Base-by-base conservation (phyloP, 495 filamentous ascomycete species). In the Talaromyces proteolyticus region DNA sequence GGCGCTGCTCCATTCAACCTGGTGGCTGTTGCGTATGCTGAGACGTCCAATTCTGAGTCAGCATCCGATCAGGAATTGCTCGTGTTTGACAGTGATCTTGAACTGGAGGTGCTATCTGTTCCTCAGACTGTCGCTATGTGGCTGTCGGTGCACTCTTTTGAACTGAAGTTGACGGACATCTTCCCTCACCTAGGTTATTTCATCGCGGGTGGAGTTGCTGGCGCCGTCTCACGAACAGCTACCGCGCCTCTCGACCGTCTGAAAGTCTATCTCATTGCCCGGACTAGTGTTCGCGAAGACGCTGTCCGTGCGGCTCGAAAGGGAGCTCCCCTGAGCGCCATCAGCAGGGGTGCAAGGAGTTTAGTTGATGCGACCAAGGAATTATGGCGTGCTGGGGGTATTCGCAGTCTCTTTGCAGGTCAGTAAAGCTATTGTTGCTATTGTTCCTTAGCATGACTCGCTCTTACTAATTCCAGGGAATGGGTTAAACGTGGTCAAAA, bases 221-320 rank as follows among this genome's bases (percentile, higher is more conserved):
- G 93, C 51, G 90, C 85, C 59, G 84, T 95, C 48, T 96, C 91
- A 51, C 81, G 93, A 53, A 96, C 93, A 64, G 82, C 88, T 49
- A 98, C 93, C 38, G 93, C 93, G 17, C 93, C 93, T 44, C 82
- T 98, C 66, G 93, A 98, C 69, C 90, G 93, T 57, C 79, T 98
- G 45, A 96, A 96, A 65, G 92, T 98, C 50, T 97, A 94, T 65
- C 82, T 98, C 39, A 95, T 98, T 59, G 92, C 94, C 18, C 91
- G 95, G 68, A 91, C 88, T 36, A 80, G 80, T 34, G 68, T 76
- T 36, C 73, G 75, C 49, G 49, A 79, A 56, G 74, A 80, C 57
- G 81, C 80, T 43, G 61, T 85, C 46, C 67, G 77, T 43, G 85
- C 87, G 22, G 86, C 77, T 2, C 89, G 90, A 60, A 76, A 82